Evolutionary conservation across 2,329 filamentous ascomycete genomes (phyloP).

Genomic region (Sporothrix protearum): DNA sequence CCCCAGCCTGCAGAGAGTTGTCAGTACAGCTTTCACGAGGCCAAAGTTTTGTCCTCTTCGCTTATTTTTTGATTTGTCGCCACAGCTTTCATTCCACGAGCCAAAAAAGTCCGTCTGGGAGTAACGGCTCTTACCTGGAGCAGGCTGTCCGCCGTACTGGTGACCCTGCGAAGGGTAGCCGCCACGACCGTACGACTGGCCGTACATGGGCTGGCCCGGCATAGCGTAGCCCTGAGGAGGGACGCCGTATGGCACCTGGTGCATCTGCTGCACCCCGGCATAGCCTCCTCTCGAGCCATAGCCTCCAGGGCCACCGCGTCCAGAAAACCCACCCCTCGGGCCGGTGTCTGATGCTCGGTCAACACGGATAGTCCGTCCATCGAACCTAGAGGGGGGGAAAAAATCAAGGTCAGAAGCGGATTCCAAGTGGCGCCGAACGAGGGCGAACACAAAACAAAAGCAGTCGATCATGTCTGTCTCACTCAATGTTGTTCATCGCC

Average conservation of each 20-base stretch:
- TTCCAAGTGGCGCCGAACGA: not conserved
- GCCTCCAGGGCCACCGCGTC: constrained; percentile 38
- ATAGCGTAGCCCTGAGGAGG: constrained; percentile 38
- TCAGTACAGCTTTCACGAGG: not conserved
- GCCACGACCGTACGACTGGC: constrained; percentile 43
- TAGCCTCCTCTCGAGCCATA: constrained; percentile 37
- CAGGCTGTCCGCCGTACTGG: constrained; percentile 42
- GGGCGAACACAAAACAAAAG: not conserved
- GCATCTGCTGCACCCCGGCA: constrained; percentile 35
- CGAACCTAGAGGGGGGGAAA: constrained; percentile 60
- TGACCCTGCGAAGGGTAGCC: constrained; percentile 39
- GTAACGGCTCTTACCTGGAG: constrained; percentile 35
- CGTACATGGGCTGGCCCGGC: constrained; percentile 39
- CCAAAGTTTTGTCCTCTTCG: not conserved
- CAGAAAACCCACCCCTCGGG: constrained; percentile 54
- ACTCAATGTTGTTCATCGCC: constrained; percentile 88
- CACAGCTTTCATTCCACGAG: not conserved
- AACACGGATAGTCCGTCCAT: constrained; percentile 89
- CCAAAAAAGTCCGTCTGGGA: not conserved
- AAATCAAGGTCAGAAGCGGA: constrained; percentile 27
- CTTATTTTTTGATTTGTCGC: not conserved
- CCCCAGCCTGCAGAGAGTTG: constrained; percentile 35
- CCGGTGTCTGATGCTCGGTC: constrained; percentile 88
- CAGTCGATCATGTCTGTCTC: constrained; percentile 39
- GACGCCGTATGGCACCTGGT: constrained; percentile 38